phyloP scores from a whole-genome alignment of 495 filamentous ascomycete species.

The Letharia lupina region DNA sequence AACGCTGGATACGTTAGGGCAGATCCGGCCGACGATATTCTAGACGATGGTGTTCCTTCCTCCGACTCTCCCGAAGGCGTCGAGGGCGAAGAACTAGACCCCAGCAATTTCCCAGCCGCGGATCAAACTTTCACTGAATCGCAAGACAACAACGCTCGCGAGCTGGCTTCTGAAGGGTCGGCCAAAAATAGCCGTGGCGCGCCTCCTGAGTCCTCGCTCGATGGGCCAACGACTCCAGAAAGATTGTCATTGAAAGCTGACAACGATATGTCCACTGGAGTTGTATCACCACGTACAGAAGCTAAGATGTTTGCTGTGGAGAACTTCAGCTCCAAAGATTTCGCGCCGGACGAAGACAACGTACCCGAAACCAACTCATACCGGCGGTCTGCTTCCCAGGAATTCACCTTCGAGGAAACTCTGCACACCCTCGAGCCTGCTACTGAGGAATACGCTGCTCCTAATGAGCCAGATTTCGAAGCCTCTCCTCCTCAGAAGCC shows the following conservation, averaged over 20 bases:
- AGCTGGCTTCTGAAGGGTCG: background rate
- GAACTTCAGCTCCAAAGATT: background rate
- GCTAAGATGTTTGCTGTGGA: background rate
- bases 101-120: background rate
- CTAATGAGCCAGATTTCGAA: background rate
- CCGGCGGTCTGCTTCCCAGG: background rate
- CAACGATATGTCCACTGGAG: background rate
- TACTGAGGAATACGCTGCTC: background rate
- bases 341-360: background rate
- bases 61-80: background rate
- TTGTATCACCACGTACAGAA: background rate
- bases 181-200: background rate
- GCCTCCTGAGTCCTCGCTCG: background rate
- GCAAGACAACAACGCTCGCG: background rate
- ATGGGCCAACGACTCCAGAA: background rate
- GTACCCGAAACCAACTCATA: background rate
- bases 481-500: background rate
- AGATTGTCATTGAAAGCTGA: background rate
- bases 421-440: background rate
- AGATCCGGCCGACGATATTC: background rate
- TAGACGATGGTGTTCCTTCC: background rate
- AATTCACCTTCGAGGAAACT: background rate
- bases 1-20: background rate
- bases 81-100: background rate
- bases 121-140: background rate